Percentiles rank a stretch among this genome's conserved stretches.
Evolutionary conservation across 768 basidiomycete genomes (phyloP).

Genomic region (Asterophora parasitica): DNA sequence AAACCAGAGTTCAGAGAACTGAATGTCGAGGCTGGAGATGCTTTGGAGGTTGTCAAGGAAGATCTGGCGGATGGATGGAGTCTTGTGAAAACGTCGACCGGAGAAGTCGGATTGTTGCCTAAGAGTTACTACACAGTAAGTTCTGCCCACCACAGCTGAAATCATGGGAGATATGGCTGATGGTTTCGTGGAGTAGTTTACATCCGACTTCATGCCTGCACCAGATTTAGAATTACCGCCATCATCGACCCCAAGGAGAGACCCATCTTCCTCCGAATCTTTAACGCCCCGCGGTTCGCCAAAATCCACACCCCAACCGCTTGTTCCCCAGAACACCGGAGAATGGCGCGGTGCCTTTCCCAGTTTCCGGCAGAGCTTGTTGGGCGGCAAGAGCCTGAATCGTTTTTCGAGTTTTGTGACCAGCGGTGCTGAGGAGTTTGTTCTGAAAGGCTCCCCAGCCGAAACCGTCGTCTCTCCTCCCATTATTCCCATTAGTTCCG

Average conservation of each 20-base stretch:
- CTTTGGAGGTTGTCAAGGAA: conserved; percentile 65
- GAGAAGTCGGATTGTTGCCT: conserved; percentile 66
- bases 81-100: conserved; percentile 52
- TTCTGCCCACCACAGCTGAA: conserved; percentile 14
- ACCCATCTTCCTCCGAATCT: conserved; percentile 36
- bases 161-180: background rate
- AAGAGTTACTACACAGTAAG: conserved; percentile 68
- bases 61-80: conserved; percentile 80
- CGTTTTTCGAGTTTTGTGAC: conserved; percentile 86
- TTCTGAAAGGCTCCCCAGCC: conserved; percentile 58
- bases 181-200: conserved; percentile 42
- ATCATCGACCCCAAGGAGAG: conserved; percentile 18
- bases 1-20: conserved; percentile 74
- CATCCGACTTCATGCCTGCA: conserved; percentile 53
- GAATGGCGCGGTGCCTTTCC: conserved; percentile 60
- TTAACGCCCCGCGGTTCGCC: conserved; percentile 49
- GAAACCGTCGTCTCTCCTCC: conserved; percentile 23
- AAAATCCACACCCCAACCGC: conserved; percentile 34
- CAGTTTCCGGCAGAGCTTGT: conserved; percentile 64
- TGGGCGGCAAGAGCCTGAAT: conserved; percentile 75
- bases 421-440: conserved; percentile 79
- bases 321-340: conserved; percentile 65
- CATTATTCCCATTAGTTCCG: background rate
- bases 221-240: conserved; percentile 37
- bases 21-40: conserved; percentile 62